These are phyloP conservation scores for Cryphonectria parasitica DNA, from an alignment of 2,329 filamentous ascomycete genomes.

Conservation along the genomic window DNA sequence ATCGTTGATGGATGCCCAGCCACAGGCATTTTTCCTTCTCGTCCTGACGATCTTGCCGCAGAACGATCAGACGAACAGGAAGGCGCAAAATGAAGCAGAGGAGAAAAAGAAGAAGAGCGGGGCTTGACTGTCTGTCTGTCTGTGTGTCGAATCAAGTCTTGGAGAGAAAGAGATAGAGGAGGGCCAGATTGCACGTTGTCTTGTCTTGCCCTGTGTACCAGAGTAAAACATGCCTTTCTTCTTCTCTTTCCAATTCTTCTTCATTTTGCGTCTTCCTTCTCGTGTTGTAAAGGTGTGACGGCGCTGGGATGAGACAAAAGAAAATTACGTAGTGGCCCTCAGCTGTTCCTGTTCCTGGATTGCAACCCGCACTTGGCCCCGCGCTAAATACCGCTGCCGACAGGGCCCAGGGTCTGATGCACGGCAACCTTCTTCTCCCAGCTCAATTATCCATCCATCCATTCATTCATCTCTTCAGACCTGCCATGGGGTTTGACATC, in stretches of 20 bases:
- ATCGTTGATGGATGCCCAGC: not conserved
- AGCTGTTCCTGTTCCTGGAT: constrained; percentile 8
- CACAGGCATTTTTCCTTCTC: constrained; percentile 3
- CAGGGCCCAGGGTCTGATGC: constrained; percentile 2
- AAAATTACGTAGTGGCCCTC: constrained; percentile 10
- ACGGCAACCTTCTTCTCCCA: not conserved
- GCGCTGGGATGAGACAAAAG: constrained; percentile 3
- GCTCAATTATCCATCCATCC: not conserved
- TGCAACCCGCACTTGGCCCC: constrained; percentile 6
- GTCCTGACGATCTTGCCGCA: not conserved
- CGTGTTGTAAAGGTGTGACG: not conserved
- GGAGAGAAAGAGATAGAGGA: not conserved
- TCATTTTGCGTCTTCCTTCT: not conserved
- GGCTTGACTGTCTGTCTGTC: no score
- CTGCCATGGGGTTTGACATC: not conserved
- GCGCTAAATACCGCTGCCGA: not conserved
- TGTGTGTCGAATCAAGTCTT: not conserved
- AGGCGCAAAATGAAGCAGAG: not conserved
- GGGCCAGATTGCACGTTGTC: no score
- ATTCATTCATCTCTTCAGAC: not conserved
- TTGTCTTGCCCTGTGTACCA: not conserved
- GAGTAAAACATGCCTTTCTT: not conserved
- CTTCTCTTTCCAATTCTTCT: not conserved
- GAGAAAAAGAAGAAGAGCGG: no score
- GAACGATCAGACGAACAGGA: not conserved